Base-by-base conservation (phyloP, 192 early-diverging fungal species). In the Coemansia sp. region DNA sequence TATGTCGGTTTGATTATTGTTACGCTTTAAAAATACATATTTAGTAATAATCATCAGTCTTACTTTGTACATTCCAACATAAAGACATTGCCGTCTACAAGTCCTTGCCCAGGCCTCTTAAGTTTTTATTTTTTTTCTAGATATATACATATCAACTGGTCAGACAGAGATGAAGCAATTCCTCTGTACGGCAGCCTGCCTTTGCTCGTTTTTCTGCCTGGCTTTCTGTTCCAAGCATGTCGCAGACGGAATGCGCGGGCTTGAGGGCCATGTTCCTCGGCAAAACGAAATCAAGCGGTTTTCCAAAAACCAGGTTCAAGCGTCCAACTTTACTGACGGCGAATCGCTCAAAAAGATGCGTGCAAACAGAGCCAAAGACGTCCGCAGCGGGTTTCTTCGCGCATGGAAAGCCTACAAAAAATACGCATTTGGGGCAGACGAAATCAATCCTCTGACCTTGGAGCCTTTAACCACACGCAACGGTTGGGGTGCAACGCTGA, bases 401-500 rank as follows among this genome's bases (percentile, higher is more conserved):
- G 85, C 90, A 0, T 93, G 93, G 92, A 71, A 85, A n/a, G 90
- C 88, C 0, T 97, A 97, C 82, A 85, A 65, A 30, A 77, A 86
- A 7, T 85, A 88, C 60, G 91, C 92, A 0, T 93, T 90, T 77
- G 92, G 93, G 36, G 71, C 85, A 29, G 95, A 97, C 68, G 91
- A 92, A 64, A 83, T 83, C 61, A 78, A 83, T 51, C 81, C 81
- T n/a, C 56, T 83, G 56, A 83, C 81, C 1, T 63, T 78, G 36
- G 81, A 83, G 66, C 52, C 81, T 8, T 48, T 75, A 22, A 83
- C 81, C 5, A 78, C 76, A 48, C 71, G 81, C 56, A 83, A 83
- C 33, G 86, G 91, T 29, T 84, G 92, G 71, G 96, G 96, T 5
- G 85, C 93, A 36, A 94, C 93, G 18, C 89, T 96, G 89, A 95